Evolutionary conservation across 139 green algal genomes (phyloP).

Genomic region (Chlorella sorokiniana): DNA sequence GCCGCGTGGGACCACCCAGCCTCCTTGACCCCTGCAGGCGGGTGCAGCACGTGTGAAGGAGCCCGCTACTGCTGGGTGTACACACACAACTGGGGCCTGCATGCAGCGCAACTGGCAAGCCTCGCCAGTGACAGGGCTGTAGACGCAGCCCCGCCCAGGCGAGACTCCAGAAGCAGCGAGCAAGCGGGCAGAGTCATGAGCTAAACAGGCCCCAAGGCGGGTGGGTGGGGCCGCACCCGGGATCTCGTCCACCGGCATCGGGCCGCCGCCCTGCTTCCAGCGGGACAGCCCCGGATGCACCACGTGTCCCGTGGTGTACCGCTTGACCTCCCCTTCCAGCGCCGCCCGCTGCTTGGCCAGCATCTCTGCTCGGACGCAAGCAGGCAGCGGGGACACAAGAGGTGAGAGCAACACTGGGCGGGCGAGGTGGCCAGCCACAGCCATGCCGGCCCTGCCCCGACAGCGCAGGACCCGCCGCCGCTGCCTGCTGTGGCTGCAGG

Average conservation of each 20-base stretch:
- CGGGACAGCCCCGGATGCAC: slow-evolving; percentile 65
- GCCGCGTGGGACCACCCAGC: slow-evolving; percentile 68
- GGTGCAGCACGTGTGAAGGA: background rate
- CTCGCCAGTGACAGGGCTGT: no score
- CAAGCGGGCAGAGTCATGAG: background rate
- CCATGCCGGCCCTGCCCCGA: no score
- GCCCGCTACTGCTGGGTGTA: background rate
- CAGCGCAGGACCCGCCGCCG: no score
- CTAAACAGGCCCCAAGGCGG: no score
- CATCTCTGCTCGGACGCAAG: slow-evolving; percentile 25
- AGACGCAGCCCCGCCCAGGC: no score
- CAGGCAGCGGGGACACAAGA: no score
- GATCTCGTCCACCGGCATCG: slow-evolving; percentile 62
- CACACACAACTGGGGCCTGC: no score
- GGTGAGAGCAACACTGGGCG: slow-evolving; percentile 37
- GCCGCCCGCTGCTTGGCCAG: slow-evolving; percentile 60
- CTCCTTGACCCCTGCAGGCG: slow-evolving; percentile 67
- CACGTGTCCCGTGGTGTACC: slow-evolving; percentile 81
- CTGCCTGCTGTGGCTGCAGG: no score
- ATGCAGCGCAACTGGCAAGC: no score
- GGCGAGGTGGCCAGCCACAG: background rate
- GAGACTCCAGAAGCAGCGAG: no score
- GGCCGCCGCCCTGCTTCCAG: slow-evolving; percentile 33
- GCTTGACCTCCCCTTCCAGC: slow-evolving; percentile 68
- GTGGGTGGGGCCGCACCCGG: slow-evolving; percentile 57